Conservation (phyloP, 2,329 filamentous ascomycete genomes). For the Colletotrichum ledebouriae region DNA sequence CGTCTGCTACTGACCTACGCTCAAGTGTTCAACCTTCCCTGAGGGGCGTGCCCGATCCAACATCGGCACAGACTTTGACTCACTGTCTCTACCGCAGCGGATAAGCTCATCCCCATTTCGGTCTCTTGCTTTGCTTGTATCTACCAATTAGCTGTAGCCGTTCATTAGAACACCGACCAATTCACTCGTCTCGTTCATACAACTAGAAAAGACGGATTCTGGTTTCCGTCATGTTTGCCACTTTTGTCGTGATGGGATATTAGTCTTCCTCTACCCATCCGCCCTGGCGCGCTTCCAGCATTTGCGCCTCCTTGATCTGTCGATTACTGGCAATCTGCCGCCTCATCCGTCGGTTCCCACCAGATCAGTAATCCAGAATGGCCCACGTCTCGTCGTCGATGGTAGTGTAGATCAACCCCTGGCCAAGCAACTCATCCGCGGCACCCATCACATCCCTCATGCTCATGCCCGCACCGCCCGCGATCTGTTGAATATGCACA, state of each 20-base stretch:
- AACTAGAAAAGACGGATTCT: not conserved
- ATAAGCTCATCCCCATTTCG: not conserved
- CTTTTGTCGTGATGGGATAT: slow-evolving; percentile 9
- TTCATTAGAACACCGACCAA: slow-evolving; percentile 40
- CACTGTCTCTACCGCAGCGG: slow-evolving; percentile 20
- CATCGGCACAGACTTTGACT: slow-evolving; percentile 17
- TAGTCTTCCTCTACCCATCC: not conserved
- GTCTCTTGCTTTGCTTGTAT: slow-evolving; percentile 31
- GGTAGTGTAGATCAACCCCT: slow-evolving; percentile 88
- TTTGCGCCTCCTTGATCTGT: not conserved
- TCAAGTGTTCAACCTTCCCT: slow-evolving; percentile 28
- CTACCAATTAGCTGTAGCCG: slow-evolving; percentile 40
- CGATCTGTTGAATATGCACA: slow-evolving; percentile 83
- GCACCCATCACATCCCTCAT: slow-evolving; percentile 79
- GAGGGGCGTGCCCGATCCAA: slow-evolving; percentile 33
- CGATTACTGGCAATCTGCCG: not conserved
- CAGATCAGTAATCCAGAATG: slow-evolving; percentile 74
- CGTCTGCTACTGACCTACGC: slow-evolving; percentile 35
- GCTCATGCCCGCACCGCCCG: slow-evolving; percentile 73
- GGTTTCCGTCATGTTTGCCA: slow-evolving; percentile 1
- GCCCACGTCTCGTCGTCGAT: slow-evolving; percentile 95
- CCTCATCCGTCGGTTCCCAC: not conserved
- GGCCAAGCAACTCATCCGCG: slow-evolving; percentile 82
- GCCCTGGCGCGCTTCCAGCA: not conserved
- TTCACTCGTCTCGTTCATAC: slow-evolving; percentile 37